Base-by-base conservation (phyloP, 73 alveolate species). In the Stentor coeruleus region DNA sequence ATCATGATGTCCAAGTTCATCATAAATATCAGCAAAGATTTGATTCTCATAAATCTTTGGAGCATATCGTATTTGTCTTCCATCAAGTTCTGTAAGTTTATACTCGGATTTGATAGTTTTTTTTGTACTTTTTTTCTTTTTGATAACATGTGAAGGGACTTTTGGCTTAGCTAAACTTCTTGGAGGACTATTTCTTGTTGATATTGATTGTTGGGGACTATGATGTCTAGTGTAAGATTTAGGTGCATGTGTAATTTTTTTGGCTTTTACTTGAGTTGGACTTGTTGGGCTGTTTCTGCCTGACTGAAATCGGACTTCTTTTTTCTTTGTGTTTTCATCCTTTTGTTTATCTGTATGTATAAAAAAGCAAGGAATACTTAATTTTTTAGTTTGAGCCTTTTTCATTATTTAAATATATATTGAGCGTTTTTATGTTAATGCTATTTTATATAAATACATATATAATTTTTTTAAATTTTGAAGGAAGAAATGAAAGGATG, bases 21-120 rank as follows among this genome's bases (percentile, higher is more conserved):
- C 79, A 31, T 66, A 66, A 31, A 66, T 40, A 66, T 66, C 79
- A 66, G 39, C 37, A 2, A 66, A 66, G 15, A 66, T 14, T 33
- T 66, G 79, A 31, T 66, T 66, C 26, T 20, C 79, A 66, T 66
- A 66, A 20, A 66, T 20, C 37, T 66, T 66, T 11, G 79, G 79
- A 0, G 79, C 79, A 20, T 66, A 20, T 1, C 11, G 14, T 33
- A 66, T 15, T 28, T 20, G 36, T 31, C 33, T 40, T 33, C 79
- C 79, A 20, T 20, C n/a, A 0, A 66, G 79, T 26, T 26, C 39
- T 26, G 39, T 26, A 2, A 66, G 79, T 31, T 66, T 66, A 15
- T 2, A 14, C n/a, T 1, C 79, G 33, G 79, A 15, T 40, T 66
- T 66, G 33, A 11, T 26, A 20, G 42, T 31, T 66, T 20, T 20